Conservation (phyloP, 2,329 filamentous ascomycete genomes). For the Cytospora leucostoma region DNA sequence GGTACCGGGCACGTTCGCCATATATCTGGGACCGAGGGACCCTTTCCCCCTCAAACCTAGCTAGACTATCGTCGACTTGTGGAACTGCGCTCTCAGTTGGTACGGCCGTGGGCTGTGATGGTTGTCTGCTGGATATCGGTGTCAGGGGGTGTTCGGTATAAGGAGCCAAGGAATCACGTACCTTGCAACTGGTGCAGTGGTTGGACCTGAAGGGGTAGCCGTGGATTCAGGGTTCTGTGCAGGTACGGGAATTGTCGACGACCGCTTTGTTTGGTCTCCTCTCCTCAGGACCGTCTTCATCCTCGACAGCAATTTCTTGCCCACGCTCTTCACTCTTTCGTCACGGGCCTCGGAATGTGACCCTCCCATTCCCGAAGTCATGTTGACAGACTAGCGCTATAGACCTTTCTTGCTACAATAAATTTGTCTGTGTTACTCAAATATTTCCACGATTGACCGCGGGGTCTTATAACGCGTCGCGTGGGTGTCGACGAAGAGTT, state of each 20-base stretch:
- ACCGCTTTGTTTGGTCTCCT: slow-evolving; percentile 39
- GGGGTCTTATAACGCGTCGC: slow-evolving; percentile 3
- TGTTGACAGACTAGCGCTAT: slow-evolving; percentile 31
- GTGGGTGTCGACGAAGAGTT: not conserved
- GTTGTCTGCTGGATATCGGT: slow-evolving; percentile 18
- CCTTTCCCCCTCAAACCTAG: slow-evolving; percentile 34
- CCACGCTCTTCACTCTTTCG: slow-evolving; percentile 50
- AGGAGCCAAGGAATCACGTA: not conserved
- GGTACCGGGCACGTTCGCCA: slow-evolving; percentile 57
- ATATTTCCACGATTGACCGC: not conserved
- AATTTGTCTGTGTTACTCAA: slow-evolving; percentile 1
- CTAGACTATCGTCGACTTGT: slow-evolving; percentile 25
- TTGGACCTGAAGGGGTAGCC: not conserved
- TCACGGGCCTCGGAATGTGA: slow-evolving; percentile 40
- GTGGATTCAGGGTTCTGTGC: not conserved
- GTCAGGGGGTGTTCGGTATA: not conserved
- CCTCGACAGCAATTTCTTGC: slow-evolving; percentile 47
- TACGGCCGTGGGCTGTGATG: not conserved
- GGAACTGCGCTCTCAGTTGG: slow-evolving; percentile 29
- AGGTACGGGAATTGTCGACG: slow-evolving; percentile 28
- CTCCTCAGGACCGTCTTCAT: slow-evolving; percentile 54
- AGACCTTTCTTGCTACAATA: not conserved
- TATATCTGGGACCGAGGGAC: slow-evolving; percentile 54
- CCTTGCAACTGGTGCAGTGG: slow-evolving; percentile 9
- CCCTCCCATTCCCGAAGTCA: slow-evolving; percentile 47